phyloP scores from a whole-genome alignment of 306 rosid genomes.

The Fragaria iinumae region DNA sequence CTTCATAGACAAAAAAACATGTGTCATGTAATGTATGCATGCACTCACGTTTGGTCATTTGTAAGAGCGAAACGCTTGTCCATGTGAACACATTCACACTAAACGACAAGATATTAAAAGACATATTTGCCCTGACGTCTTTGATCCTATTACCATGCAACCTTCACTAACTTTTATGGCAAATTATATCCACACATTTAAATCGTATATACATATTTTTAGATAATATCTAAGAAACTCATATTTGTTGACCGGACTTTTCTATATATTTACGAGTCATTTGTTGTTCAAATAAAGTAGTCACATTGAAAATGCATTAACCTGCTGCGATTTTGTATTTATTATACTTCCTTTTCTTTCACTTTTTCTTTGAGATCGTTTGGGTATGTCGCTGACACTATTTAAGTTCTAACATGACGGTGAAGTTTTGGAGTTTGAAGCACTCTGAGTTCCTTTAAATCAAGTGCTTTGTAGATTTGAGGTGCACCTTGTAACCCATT shows the following conservation, averaged over 20 bases:
- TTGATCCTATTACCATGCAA: neutral
- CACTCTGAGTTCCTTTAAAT: neutral
- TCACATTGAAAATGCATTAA: neutral
- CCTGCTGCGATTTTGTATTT: neutral
- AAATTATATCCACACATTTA: neutral
- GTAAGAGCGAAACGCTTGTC: too few species aligned
- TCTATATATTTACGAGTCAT: too few species aligned
- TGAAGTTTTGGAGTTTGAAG: neutral
- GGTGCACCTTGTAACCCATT: neutral
- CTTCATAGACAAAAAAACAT: too few species aligned
- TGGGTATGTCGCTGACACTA: neutral
- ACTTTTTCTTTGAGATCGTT: neutral
- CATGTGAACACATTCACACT: too few species aligned
- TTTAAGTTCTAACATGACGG: neutral
- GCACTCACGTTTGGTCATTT: too few species aligned
- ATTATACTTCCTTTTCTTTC: too few species aligned
- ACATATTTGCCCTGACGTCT: neutral
- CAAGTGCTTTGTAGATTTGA: neutral
- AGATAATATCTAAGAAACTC: too few species aligned
- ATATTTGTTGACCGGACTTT: neutral
- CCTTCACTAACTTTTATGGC: neutral
- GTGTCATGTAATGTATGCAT: too few species aligned
- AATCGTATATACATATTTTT: too few species aligned
- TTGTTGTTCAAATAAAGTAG: neutral
- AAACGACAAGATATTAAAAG: neutral